Conservation (phyloP, 805 yeast species). For the Ogataea methanolica region DNA sequence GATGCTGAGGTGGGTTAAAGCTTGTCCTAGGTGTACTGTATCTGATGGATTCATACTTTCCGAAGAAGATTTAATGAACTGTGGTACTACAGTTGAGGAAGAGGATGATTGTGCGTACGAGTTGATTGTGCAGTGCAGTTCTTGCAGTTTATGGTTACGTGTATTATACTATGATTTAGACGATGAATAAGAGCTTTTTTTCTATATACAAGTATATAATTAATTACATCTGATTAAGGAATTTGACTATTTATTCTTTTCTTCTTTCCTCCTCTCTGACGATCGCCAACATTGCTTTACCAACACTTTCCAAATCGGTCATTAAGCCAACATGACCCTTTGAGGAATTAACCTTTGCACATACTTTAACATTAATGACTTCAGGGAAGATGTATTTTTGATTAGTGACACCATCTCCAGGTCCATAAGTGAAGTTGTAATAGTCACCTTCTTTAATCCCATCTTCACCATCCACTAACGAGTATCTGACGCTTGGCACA, state of each 20-base stretch:
- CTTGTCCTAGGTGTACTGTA: conserved; percentile 66
- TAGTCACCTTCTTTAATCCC: conserved; percentile 71
- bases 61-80: conserved; percentile 56
- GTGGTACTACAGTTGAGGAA: conserved; percentile 35
- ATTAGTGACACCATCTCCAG: conserved; percentile 92
- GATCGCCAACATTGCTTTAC: conserved; percentile 63
- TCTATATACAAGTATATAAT: background rate
- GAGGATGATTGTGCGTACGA: conserved; percentile 43
- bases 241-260: background rate
- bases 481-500: conserved; percentile 83
- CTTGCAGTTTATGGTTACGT: conserved; percentile 84
- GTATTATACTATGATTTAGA: conserved; percentile 58
- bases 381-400: conserved; percentile 82
- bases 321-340: conserved; percentile 78
- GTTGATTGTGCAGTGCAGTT: conserved; percentile 71
- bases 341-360: conserved; percentile 55
- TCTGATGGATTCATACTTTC: conserved; percentile 48
- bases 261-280: conserved; percentile 46
- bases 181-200: conserved; percentile 6
- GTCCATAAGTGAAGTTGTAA: conserved; percentile 75
- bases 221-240: background rate
- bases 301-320: conserved; percentile 70
- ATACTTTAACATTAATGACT: conserved; percentile 62
- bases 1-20: conserved; percentile 35
- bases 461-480: conserved; percentile 54